A percentile compares a stretch with the other conserved stretches of the same genome.
Conservation (phyloP, 176 grass and related monocot genomes). For the Bolboschoenus planiculmis region DNA sequence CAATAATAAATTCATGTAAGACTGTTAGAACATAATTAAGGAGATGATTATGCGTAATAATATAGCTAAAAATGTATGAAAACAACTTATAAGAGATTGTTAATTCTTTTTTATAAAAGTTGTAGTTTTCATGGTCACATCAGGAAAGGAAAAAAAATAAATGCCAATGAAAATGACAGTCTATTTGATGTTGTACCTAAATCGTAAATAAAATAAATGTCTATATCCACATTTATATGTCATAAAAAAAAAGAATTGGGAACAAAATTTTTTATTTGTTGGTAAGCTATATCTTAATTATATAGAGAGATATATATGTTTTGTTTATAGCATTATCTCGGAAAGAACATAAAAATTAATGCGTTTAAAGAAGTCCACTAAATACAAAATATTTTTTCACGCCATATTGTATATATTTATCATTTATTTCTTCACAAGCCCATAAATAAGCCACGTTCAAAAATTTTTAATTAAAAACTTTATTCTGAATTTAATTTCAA, state of each 20-base stretch:
- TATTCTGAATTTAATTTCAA: too few species aligned
- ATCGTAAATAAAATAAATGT: neutral
- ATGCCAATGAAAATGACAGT: neutral
- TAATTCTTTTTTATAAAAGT: neutral
- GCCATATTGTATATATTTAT: too few species aligned
- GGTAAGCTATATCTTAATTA: neutral
- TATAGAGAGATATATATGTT: too few species aligned
- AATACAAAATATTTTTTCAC: neutral
- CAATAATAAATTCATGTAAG: neutral
- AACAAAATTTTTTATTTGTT: neutral
- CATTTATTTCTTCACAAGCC: too few species aligned
- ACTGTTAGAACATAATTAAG: neutral
- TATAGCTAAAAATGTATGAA: neutral
- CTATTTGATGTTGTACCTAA: neutral
- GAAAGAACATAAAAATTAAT: neutral
- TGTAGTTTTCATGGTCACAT: conserved; percentile 7
- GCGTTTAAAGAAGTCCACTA: neutral
- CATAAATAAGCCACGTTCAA: too few species aligned
- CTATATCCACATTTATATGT: neutral
- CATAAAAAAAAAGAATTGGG: neutral
- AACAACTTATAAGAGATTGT: neutral
- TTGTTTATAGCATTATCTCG: too few species aligned
- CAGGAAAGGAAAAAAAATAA: neutral
- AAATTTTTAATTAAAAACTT: too few species aligned
- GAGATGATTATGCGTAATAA: neutral